Conservation (phyloP, 768 basidiomycete species). For the Tricholoma flavovirens region DNA sequence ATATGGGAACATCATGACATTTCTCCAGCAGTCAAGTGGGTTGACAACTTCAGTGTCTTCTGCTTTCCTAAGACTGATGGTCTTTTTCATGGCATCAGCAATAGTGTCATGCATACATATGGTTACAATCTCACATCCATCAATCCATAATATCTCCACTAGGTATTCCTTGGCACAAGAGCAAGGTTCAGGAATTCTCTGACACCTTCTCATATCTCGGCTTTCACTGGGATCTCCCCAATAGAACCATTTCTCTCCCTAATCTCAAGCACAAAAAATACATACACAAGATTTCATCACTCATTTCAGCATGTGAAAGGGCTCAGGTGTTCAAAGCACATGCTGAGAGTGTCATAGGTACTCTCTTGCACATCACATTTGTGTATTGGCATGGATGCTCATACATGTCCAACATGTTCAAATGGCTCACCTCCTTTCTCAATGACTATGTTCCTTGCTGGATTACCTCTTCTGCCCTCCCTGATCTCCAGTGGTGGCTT, state of each 20-base stretch:
- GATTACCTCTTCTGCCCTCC: no score
- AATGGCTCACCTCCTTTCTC: no score
- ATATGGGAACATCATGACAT: conserved; percentile 18
- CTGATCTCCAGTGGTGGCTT: no score
- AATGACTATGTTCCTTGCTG: no score
- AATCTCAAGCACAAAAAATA: conserved; percentile 23
- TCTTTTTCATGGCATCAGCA: not conserved
- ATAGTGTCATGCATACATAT: conserved; percentile 6
- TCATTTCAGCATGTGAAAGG: conserved; percentile 4
- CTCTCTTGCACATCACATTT: conserved; percentile 21
- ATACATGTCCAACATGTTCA: conserved; percentile 5
- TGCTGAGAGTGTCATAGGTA: conserved; percentile 3
- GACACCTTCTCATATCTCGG: conserved; percentile 20
- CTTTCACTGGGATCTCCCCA: conserved; percentile 24
- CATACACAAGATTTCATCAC: conserved; percentile 5
- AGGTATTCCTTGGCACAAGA: conserved; percentile 21
- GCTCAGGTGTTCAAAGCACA: conserved; percentile 3
- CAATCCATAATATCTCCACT: conserved; percentile 10
- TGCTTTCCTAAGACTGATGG: conserved; percentile 11
- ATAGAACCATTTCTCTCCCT: conserved; percentile 19
- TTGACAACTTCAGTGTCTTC: conserved; percentile 25
- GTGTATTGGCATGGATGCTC: conserved; percentile 16
- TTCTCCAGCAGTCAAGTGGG: conserved; percentile 20
- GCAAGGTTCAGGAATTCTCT: conserved; percentile 16
- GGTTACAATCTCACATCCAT: conserved; percentile 10